Evolutionary conservation across 495 filamentous ascomycete species (phyloP), one percentile per base, ranked within the genome.

Genomic region (Aspergillus leporis): DNA sequence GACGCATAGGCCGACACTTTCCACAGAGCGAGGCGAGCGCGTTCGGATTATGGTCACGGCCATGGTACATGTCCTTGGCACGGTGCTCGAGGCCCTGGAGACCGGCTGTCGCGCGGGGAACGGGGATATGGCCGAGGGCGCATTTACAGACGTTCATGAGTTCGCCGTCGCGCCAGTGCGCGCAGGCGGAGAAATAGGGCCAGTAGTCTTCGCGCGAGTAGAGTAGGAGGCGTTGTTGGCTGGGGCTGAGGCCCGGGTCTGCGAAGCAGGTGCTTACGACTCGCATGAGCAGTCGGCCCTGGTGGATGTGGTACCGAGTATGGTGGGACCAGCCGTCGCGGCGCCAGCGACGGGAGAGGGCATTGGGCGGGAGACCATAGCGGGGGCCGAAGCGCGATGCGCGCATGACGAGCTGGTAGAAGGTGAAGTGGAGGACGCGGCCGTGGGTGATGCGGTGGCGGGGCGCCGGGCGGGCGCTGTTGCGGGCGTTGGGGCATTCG

Each of bases 151-250:
- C 58, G 31, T 74, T 66, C 79, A 84, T 83, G 9, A 87, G 71
- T 41, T 81, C 78, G 54, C 84, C 84, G 60, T 85, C 78, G 22
- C 77, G 74, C 83, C 83, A 85, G 68, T 87, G 84, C 21, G 81
- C 76, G 66, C 83, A 87, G 3, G 71, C 76, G 9, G 76, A 80
- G 76, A 85, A 85, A 61, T 78, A 85, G 0, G 84, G 83, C 67
- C 74, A 79, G 73, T 83, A 85, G 63, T 87, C 82, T 34, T 84
- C 79, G 36, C 81, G 76, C 21, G 75, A 77, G 70, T 81, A 84
- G 19, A 87, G 75, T 7, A 87, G 74, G 13, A 83, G 65, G 0
- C 83, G 79, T 58, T 78, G 67, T 0, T 69, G 67, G 13, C 74
- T 76, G 2, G 74, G 65, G 0, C 81, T 75, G 5, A 84, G 70